These are phyloP conservation scores for Withania somnifera DNA, from an alignment of 305 asterid species.

Conservation along the genomic window DNA sequence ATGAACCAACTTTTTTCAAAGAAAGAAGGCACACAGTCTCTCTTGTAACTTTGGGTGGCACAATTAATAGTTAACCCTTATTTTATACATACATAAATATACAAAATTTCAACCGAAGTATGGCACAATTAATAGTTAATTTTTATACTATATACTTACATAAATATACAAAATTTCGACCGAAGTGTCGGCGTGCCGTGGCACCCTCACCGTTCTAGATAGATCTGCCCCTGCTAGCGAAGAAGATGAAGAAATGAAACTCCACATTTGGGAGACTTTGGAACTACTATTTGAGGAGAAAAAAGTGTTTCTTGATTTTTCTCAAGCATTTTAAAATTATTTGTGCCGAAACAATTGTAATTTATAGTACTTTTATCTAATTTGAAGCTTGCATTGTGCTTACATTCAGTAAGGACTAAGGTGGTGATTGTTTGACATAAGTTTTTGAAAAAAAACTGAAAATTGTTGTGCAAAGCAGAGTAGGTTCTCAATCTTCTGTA, in stretches of 20 bases:
- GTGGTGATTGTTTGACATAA: background rate
- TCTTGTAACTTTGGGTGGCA: no score
- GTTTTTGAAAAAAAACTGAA: background rate
- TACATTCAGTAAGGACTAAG: no score
- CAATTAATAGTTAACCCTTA: no score
- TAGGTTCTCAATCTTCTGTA: no score
- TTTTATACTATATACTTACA: no score
- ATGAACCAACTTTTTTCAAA: conserved; percentile 13
- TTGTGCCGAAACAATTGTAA: background rate
- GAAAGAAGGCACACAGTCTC: no score
- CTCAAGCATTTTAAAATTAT: background rate
- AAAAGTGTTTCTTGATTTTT: background rate
- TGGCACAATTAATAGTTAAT: no score
- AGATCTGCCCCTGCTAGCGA: background rate
- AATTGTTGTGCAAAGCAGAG: background rate
- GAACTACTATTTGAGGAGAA: background rate
- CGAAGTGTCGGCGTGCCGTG: no score
- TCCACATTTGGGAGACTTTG: background rate
- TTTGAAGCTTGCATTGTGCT: background rate
- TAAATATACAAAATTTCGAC: no score
- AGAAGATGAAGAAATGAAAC: background rate
- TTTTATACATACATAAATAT: no score
- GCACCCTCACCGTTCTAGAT: no score
- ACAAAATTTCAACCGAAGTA: no score
- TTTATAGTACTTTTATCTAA: background rate